A percentile compares a stretch with the other conserved stretches of the same genome.
Evolutionary conservation across 345 rosid genomes (phyloP).

Genomic region (Camelina sativa): DNA sequence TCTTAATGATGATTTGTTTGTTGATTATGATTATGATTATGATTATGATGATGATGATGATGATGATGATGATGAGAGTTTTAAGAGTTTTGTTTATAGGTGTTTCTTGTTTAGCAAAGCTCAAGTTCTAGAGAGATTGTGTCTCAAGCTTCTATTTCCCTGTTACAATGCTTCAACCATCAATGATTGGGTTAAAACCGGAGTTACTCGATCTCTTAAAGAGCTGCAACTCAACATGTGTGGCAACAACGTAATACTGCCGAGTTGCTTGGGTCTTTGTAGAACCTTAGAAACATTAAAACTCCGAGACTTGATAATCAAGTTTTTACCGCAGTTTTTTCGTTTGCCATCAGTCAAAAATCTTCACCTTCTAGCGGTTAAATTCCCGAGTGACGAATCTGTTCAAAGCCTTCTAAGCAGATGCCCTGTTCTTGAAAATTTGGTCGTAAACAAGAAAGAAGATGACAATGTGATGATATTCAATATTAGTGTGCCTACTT

Average conservation of each 20-base stretch:
- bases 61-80: too few relatives aligned
- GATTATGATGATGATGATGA: background rate
- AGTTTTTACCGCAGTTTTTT: background rate
- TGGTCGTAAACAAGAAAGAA: background rate
- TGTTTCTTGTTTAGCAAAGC: background rate
- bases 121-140: background rate
- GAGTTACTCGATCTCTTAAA: background rate
- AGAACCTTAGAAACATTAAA: background rate
- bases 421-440: background rate
- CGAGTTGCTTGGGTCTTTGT: background rate
- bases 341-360: slow-evolving; percentile 16
- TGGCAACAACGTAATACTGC: background rate
- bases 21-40: background rate
- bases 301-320: background rate
- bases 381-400: background rate
- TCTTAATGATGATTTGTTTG: too few relatives aligned
- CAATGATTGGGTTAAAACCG: background rate
- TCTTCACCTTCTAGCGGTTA: slow-evolving; percentile 5
- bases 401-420: background rate
- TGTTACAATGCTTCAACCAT: too few relatives aligned
- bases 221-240: background rate
- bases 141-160: background rate
- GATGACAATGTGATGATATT: background rate
- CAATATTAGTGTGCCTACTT: background rate
- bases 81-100: background rate